These are phyloP conservation scores for Ascochyta rabiei DNA, from an alignment of 2,329 filamentous ascomycete species.

Conservation along the genomic window DNA sequence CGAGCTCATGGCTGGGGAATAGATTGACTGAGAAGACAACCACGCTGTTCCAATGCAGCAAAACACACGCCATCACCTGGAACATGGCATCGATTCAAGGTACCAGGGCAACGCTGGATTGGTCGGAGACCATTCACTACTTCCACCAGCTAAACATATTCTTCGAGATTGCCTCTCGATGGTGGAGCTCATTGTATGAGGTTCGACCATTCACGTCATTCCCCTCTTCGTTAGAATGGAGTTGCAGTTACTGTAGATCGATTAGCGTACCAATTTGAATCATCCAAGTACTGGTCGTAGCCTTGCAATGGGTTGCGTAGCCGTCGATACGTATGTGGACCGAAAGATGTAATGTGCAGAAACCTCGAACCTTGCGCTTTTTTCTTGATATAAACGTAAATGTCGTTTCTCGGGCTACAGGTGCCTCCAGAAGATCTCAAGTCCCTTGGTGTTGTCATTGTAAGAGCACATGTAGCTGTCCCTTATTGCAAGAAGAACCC, in stretches of 20 bases:
- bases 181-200: neutral
- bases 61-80: conserved; percentile 7
- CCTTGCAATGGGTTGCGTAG: too few species aligned
- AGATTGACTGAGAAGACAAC: conserved; percentile 14
- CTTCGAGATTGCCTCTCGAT: too few species aligned
- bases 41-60: conserved; percentile 18
- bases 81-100: conserved; percentile 14
- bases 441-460: neutral
- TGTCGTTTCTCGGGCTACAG: neutral
- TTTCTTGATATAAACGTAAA: neutral
- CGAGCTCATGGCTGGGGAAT: conserved; percentile 12
- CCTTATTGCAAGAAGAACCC: neutral
- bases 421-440: neutral
- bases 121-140: conserved; percentile 8
- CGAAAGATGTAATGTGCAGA: too few species aligned
- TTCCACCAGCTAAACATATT: neutral
- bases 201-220: neutral
- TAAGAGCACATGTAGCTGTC: neutral
- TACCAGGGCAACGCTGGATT: conserved; percentile 13
- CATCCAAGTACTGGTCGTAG: too few species aligned
- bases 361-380: too few species aligned
- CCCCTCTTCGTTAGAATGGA: neutral
- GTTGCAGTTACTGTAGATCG: neutral
- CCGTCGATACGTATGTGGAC: too few species aligned
- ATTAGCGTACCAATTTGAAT: neutral